A percentile compares a stretch with the other conserved stretches of the same genome.
Conservation (phyloP, 805 yeast genomes). For the Tetrapisispora phaffii region DNA sequence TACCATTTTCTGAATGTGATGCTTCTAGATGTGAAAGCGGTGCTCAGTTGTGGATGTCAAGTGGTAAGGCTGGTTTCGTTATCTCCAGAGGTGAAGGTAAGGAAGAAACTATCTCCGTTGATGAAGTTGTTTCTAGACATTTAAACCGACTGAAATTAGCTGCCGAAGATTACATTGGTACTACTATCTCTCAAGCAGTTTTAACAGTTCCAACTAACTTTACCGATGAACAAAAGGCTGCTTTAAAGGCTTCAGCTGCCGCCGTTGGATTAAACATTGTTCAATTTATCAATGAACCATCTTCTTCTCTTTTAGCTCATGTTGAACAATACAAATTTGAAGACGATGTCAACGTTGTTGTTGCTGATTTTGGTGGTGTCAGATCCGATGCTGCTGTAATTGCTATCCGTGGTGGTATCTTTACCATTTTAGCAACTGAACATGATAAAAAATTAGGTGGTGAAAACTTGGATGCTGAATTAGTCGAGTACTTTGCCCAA, state of each 20-base stretch:
- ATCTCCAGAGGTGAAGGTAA: constrained; percentile 40
- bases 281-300: constrained; percentile 87
- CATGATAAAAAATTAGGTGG: constrained; percentile 85
- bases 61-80: constrained; percentile 63
- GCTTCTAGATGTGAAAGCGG: constrained; percentile 55
- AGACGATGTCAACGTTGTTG: constrained; percentile 40
- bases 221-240: neutral
- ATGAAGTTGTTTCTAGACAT: constrained; percentile 77
- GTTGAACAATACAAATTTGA: constrained; percentile 37
- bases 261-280: constrained; percentile 70
- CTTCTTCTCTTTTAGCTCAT: constrained; percentile 84
- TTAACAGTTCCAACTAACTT: constrained; percentile 25
- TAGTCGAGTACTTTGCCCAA: constrained; percentile 77
- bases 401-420: constrained; percentile 87
- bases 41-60: constrained; percentile 30
- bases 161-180: constrained; percentile 88
- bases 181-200: constrained; percentile 69
- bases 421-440: constrained; percentile 77
- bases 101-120: constrained; percentile 52
- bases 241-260: constrained; percentile 38
- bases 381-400: constrained; percentile 93
- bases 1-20: constrained; percentile 59
- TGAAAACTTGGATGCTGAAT: constrained; percentile 66
- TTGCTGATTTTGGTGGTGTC: constrained; percentile 94
- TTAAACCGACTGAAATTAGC: constrained; percentile 71